A percentile compares a stretch with the other conserved stretches of the same genome.
These are phyloP conservation scores for Apiospora kogelbergensis DNA, from an alignment of 2,329 filamentous ascomycete genomes.

Conservation along the genomic window DNA sequence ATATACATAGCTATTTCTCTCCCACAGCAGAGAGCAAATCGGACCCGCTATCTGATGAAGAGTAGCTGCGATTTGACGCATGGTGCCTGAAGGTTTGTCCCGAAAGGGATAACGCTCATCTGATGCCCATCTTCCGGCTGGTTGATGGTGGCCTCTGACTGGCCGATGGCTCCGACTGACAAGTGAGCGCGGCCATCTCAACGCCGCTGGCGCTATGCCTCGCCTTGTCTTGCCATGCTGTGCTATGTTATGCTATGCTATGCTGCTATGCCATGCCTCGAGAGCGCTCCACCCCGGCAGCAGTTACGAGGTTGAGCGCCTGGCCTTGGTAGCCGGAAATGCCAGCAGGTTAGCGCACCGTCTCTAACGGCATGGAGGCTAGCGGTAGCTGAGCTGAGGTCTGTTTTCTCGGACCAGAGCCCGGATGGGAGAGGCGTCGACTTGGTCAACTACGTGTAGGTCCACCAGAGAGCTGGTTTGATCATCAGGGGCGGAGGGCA, in stretches of 20 bases:
- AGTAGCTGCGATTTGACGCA: neutral
- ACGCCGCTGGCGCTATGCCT: neutral
- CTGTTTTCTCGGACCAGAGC: neutral
- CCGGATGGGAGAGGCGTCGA: neutral
- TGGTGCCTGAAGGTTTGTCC: neutral
- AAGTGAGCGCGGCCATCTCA: neutral
- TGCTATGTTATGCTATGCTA: too few species aligned
- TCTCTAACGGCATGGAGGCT: neutral
- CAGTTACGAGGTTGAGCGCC: neutral
- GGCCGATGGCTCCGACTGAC: neutral
- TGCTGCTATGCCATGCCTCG: neutral
- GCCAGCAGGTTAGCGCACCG: neutral
- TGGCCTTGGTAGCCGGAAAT: neutral
- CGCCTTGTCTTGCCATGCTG: too few species aligned
- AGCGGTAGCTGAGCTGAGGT: neutral
- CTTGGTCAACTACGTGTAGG: neutral
- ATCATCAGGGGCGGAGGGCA: conserved; percentile 8
- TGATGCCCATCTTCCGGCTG: neutral
- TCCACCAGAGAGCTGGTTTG: neutral
- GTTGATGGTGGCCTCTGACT: neutral
- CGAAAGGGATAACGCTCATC: neutral
- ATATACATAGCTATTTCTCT: too few species aligned
- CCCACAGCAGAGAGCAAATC: neutral
- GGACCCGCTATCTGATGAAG: neutral
- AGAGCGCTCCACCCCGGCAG: neutral